phyloP scores from a whole-genome alignment of 169 alveolate genomes.

The Plasmodium falciparum region DNA sequence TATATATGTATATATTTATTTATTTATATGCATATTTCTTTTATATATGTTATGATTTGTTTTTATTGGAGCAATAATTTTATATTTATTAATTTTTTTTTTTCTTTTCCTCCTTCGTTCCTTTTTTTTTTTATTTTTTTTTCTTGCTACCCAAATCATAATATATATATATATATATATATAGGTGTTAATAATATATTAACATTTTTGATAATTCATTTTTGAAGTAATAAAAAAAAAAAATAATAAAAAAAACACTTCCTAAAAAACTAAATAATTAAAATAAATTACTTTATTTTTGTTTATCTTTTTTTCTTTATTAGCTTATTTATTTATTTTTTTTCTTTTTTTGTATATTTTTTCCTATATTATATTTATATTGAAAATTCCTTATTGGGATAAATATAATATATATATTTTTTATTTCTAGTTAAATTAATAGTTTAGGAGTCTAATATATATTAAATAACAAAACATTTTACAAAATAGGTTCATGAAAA shows the following conservation, averaged over 20 bases:
- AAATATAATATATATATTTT: slow-evolving; percentile 4
- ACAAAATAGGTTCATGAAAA: no score
- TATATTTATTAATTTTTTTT: slow-evolving; percentile 8
- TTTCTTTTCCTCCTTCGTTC: neutral
- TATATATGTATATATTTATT: neutral
- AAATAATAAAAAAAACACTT: slow-evolving; percentile 1
- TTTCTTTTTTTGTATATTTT: slow-evolving; percentile 2
- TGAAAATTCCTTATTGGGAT: neutral
- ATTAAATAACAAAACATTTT: no score
- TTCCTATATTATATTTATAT: neutral
- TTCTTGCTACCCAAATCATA: neutral
- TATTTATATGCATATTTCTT: neutral
- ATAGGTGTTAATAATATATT: slow-evolving; percentile 16
- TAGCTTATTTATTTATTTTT: neutral
- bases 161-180: slow-evolving; percentile 12
- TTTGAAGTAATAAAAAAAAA: slow-evolving; percentile 45
- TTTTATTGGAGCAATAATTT: slow-evolving; percentile 8
- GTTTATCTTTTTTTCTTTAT: neutral
- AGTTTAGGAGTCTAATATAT: no score
- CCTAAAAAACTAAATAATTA: slow-evolving; percentile 23
- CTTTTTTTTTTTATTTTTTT: slow-evolving; percentile 4
- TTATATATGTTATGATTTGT: slow-evolving; percentile 18
- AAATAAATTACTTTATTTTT: slow-evolving; percentile 21
- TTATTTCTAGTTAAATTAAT: no score
- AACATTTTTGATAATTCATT: slow-evolving; percentile 45